These are phyloP conservation scores for Alternaria rosae DNA, from an alignment of 2,329 filamentous ascomycete genomes.

Conservation along the genomic window DNA sequence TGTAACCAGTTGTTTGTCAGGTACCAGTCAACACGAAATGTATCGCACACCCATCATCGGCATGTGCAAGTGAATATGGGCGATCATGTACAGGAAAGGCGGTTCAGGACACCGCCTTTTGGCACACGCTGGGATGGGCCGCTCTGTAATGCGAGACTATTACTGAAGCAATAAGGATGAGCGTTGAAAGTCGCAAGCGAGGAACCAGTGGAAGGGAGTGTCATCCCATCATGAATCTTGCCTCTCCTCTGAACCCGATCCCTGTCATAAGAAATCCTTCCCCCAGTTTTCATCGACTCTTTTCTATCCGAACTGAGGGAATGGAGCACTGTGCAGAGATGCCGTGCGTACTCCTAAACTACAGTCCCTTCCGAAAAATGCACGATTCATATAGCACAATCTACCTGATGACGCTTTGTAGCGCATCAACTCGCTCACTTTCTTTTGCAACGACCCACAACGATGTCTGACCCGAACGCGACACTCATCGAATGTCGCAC, in stretches of 20 bases:
- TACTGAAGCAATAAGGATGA: background rate
- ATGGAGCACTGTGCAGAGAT: background rate
- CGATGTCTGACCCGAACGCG: background rate
- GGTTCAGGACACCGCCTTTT: background rate
- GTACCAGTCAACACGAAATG: background rate
- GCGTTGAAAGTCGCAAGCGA: conserved; percentile 3
- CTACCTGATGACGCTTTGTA: background rate
- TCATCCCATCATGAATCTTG: background rate
- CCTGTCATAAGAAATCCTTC: conserved; percentile 1
- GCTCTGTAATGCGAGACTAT: background rate
- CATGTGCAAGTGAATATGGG: background rate
- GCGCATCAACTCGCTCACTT: background rate
- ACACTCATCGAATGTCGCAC: background rate
- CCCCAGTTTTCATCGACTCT: background rate
- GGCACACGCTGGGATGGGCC: background rate
- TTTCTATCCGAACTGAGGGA: background rate
- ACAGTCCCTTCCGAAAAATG: background rate
- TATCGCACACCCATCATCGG: background rate
- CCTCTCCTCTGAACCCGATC: background rate
- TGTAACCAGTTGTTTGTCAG: background rate
- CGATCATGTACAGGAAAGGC: background rate
- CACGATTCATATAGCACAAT: background rate
- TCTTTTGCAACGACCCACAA: background rate
- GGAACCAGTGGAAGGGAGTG: background rate
- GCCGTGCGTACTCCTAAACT: background rate